These are phyloP conservation scores for Biscutella laevigata DNA, from an alignment of 441 rosid genomes.

Conservation along the genomic window DNA sequence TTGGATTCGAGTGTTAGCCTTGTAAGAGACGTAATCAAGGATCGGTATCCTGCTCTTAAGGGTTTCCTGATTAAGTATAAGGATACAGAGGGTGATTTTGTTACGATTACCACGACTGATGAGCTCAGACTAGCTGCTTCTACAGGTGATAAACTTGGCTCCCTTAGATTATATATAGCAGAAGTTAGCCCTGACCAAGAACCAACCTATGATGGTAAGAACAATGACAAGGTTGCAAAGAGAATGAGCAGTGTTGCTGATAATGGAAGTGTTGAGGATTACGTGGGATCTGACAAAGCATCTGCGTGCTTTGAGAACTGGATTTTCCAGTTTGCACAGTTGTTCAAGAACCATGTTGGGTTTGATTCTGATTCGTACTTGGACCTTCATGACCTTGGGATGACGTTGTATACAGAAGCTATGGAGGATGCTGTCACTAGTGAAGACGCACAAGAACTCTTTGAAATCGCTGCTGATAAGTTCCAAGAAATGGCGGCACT, in stretches of 20 bases:
- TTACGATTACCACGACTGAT: conserved; percentile 73
- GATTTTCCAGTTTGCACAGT: conserved; percentile 76
- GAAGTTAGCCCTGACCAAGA: conserved; percentile 72
- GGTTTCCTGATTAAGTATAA: conserved; percentile 72
- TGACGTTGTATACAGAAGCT: conserved; percentile 87
- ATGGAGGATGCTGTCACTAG: conserved; percentile 84
- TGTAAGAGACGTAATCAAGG: conserved; percentile 63
- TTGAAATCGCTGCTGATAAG: conserved; percentile 70
- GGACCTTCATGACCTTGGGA: conserved; percentile 89
- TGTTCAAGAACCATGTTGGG: conserved; percentile 89
- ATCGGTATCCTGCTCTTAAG: conserved; percentile 60
- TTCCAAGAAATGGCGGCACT: conserved; percentile 98
- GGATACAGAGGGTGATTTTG: conserved; percentile 85
- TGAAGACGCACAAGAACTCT: conserved; percentile 80
- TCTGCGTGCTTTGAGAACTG: conserved; percentile 59
- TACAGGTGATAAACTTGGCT: conserved; percentile 44
- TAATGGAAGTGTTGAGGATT: conserved; percentile 26
- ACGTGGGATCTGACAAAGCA: conserved; percentile 31
- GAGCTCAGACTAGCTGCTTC: conserved; percentile 74
- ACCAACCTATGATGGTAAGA: conserved; percentile 52
- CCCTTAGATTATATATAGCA: conserved; percentile 58
- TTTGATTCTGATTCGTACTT: conserved; percentile 84
- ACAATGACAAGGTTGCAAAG: conserved; percentile 21
- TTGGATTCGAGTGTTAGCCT: conserved; percentile 46
- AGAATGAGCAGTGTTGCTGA: conserved; percentile 30